Evolutionary conservation across 306 rosid species (phyloP).

Genomic region (Dryas drummondii): DNA sequence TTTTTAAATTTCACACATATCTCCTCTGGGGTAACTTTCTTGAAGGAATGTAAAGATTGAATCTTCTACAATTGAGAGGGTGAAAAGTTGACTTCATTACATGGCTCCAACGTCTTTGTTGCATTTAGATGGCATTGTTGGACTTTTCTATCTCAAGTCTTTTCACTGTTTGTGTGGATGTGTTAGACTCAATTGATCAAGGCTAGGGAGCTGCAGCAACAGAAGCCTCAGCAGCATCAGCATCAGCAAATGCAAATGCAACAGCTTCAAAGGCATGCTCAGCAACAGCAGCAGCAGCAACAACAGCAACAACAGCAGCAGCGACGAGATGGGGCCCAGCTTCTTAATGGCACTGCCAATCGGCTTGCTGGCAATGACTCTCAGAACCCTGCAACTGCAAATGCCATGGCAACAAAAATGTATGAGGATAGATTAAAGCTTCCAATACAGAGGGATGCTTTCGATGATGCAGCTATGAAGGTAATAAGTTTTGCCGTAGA

Average conservation of each 20-base stretch:
- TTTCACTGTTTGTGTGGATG: constrained; percentile 28
- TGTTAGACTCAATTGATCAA: constrained; percentile 49
- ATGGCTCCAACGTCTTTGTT: constrained; percentile 4
- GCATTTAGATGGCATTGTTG: constrained; percentile 18
- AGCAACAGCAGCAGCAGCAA: constrained; percentile 28
- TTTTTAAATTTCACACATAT: neutral
- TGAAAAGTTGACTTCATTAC: neutral
- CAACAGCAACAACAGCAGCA: neutral
- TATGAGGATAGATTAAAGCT: constrained; percentile 47
- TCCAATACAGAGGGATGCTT: constrained; percentile 50
- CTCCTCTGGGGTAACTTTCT: neutral
- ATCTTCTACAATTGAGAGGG: neutral
- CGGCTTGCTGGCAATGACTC: constrained; percentile 42
- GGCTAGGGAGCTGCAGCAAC: constrained; percentile 49
- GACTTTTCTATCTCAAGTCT: neutral
- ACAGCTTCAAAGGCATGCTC: constrained; percentile 51
- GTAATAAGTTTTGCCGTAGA: constrained; percentile 37
- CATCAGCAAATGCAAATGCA: constrained; percentile 40
- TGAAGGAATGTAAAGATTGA: neutral
- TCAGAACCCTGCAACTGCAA: constrained; percentile 46
- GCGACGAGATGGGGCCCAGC: neutral
- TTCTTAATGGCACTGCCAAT: constrained; percentile 32
- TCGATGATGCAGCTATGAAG: constrained; percentile 45
- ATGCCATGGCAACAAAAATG: constrained; percentile 41
- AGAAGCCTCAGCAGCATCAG: constrained; percentile 43